phyloP scores from a whole-genome alignment of 164 flowering plant species.

The Pachysandra terminalis region DNA sequence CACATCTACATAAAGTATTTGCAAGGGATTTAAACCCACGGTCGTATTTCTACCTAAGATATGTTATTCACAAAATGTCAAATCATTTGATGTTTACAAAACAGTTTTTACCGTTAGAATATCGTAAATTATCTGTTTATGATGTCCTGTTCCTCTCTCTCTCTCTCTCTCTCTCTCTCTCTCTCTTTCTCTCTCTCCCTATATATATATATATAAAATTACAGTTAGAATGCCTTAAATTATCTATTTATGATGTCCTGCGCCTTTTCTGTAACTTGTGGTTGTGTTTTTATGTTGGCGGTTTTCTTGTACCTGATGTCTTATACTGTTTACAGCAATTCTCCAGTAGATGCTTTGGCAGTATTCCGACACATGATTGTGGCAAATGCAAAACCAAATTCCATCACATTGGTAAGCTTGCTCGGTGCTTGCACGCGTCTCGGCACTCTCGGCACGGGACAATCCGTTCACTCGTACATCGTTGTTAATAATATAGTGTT shows the following conservation, averaged over 20 bases:
- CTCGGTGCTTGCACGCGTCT: constrained; percentile 46
- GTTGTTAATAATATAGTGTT: constrained; percentile 26
- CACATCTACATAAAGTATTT: neutral
- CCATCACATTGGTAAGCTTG: constrained; percentile 49
- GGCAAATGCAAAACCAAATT: constrained; percentile 41
- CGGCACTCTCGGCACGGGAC: constrained; percentile 32
- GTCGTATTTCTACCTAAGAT: neutral
- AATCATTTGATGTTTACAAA: no score
- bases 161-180: no score
- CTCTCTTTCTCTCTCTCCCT: no score
- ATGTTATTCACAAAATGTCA: neutral
- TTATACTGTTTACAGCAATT: constrained; percentile 25
- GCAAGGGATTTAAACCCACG: neutral
- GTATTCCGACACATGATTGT: constrained; percentile 39
- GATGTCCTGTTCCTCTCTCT: no score
- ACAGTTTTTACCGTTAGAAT: neutral
- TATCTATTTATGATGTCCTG: neutral
- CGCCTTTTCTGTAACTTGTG: neutral
- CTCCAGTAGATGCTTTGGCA: constrained; percentile 28
- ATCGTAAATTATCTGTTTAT: neutral
- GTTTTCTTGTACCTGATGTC: neutral
- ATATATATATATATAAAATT: no score
- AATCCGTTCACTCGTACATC: constrained; percentile 37
- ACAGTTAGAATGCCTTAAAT: neutral
- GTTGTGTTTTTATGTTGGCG: neutral